phyloP scores from a whole-genome alignment of 2,329 filamentous ascomycete genomes.

The Hawksworthiomyces lignivorus region DNA sequence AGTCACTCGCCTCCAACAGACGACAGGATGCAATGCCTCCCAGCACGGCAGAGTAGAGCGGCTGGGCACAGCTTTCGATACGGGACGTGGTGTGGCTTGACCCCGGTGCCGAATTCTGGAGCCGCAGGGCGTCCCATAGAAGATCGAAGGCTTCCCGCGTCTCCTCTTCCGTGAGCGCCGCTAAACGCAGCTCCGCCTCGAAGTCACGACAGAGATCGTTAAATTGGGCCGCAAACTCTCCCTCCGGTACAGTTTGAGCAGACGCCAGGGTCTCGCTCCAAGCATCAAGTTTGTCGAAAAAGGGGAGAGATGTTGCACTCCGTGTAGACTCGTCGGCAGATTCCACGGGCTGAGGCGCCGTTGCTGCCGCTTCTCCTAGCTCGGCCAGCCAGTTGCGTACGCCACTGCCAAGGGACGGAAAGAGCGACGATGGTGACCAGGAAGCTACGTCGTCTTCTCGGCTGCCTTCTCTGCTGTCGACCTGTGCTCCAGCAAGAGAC shows the following conservation, averaged over 20 bases:
- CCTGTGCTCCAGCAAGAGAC: not conserved
- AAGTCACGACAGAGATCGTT: conserved; percentile 9
- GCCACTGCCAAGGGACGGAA: not conserved
- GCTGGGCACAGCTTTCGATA: not conserved
- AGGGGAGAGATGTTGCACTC: not conserved
- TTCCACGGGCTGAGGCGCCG: not conserved
- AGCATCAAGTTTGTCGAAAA: conserved; percentile 9
- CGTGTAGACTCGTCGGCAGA: not conserved
- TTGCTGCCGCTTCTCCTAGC: not conserved
- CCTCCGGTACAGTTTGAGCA: not conserved
- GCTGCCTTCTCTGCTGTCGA: conserved; percentile 16
- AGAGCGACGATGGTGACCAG: not conserved
- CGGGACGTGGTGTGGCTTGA: not conserved
- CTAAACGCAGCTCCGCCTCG: conserved; percentile 11
- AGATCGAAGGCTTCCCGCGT: conserved; percentile 3
- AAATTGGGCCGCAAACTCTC: not conserved
- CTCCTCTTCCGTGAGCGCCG: conserved; percentile 12
- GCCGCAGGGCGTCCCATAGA: conserved; percentile 1
- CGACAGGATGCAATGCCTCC: conserved; percentile 10
- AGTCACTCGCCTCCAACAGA: conserved; percentile 7
- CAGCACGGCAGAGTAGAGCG: conserved; percentile 1
- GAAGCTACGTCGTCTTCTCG: too few species aligned
- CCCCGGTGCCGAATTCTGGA: too few species aligned
- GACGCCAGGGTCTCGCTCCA: not conserved
- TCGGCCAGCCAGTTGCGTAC: conserved; percentile 8